Base-by-base conservation (phyloP, 2,329 filamentous ascomycete species). In the Xylariaceae sp. region DNA sequence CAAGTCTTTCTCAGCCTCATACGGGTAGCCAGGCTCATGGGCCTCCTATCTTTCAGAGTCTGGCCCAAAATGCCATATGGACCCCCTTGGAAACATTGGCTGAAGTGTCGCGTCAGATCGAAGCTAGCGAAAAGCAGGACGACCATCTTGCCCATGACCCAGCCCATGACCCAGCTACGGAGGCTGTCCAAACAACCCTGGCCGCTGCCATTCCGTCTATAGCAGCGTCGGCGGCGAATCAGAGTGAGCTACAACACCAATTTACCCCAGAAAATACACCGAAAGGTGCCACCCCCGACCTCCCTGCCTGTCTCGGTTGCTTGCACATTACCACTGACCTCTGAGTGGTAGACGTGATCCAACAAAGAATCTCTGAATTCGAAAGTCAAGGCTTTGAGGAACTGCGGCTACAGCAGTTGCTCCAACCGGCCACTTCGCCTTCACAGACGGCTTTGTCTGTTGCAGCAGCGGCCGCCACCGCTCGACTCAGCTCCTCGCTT, bases 51-150 rank as follows among this genome's bases (percentile, higher is more conserved):
- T 50, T 49, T 34, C 41, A 50, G 5, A 29, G 51, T n/a, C 53
- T 59, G 31, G 62, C 66, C 15, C 54, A 69, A 6, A 69, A 71
- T 1, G 55, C 61, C 41, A 57, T 59, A 49, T 87, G 88, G 72
- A 88, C 86, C 45, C 85, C 86, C 2, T 70, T 95, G 26, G 86
- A 94, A 59, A 88, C 88, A 4, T 71, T 95, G 15, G 88, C 88
- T 21, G 88, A 95, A 63, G 88, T 89, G 0, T 94, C 88, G 34
- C 76, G 87, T 35, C 85, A 86, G 59, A 77, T 92, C 41, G 84
- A 85, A 51, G 68, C 79, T 12, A 75, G 70, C 43, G 74, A 80
- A 53, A 79, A 78, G 55, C 74, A 70, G 36, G 74, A 76, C 50
- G 68, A 69, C 40, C 64, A 73, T 44, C 31, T 37, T 9, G 30